Evolutionary conservation across 1,139 yeast species (phyloP).

Genomic region (Scheffersomyces illinoinensis): DNA sequence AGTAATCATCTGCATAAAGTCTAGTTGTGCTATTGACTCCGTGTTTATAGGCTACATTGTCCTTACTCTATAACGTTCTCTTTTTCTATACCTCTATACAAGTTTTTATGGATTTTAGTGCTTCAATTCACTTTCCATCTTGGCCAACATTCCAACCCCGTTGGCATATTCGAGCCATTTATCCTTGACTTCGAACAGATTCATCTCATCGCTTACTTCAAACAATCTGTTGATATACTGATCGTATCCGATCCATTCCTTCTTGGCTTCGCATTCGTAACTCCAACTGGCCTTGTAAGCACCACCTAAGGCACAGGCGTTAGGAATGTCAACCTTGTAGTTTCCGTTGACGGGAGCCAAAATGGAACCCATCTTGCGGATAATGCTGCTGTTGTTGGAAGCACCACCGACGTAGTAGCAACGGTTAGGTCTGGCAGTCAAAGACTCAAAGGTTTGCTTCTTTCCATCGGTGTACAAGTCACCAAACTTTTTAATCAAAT

Average conservation of each 20-base stretch:
- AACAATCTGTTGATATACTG: constrained; percentile 44
- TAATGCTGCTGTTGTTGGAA: constrained; percentile 68
- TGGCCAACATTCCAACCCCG: constrained; percentile 53
- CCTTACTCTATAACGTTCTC: not conserved
- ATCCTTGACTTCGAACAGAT: constrained; percentile 40
- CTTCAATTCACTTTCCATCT: constrained; percentile 41
- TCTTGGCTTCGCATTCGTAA: constrained; percentile 34
- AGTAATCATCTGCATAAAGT: too few relatives aligned
- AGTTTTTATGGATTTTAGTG: constrained; percentile 10
- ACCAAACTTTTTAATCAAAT: constrained; percentile 36
- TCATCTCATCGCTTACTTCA: constrained; percentile 47
- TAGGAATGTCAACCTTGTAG: constrained; percentile 73
- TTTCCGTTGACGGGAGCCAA: constrained; percentile 66
- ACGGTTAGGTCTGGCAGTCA: constrained; percentile 62
- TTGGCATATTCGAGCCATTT: constrained; percentile 50
- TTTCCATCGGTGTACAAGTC: constrained; percentile 52
- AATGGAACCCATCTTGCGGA: constrained; percentile 67
- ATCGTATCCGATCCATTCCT: constrained; percentile 41
- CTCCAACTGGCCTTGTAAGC: constrained; percentile 87
- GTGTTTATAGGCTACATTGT: not conserved
- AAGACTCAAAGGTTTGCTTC: constrained; percentile 39
- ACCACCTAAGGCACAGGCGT: constrained; percentile 96
- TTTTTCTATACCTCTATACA: constrained; percentile 2
- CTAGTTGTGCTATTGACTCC: not conserved
- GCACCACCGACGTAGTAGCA: constrained; percentile 90